Base-by-base conservation (phyloP, 1,139 yeast species). In the Blastobotrys buckinghamii region DNA sequence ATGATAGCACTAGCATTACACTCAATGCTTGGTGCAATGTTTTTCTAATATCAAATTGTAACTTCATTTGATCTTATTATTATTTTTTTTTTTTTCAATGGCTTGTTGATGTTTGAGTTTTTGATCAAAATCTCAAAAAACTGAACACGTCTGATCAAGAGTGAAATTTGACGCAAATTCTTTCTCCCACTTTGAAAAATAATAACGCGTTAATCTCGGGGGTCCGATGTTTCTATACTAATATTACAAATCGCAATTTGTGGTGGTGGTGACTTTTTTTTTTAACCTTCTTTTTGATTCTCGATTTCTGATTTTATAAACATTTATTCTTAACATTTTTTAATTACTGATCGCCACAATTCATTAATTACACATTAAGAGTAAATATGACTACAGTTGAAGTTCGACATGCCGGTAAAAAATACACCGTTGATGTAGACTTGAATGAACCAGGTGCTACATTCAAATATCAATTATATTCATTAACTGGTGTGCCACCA, bases 371-470 rank as follows among this genome's bases (percentile, higher is more conserved):
- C n/a, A n/a, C n/a, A 7, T 5, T 22, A 22, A 22, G 6, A 22
- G 7, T 22, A 7, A 22, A 7, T 22, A 22, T 7, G 7, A 29
- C 32, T 6, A 15, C 50, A 70, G 79, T 81, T 42, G 71, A 73
- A 44, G 83, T 90, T 50, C 87, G 86, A 64, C 90, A 90, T 68
- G 82, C 95, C 1, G 97, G 97, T 36, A 88, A 88, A 62, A 73
- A 79, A 3, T 82, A 85, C 66, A 84, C 85, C 19, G 73, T 92
- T 37, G 81, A 78, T 26, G 72, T 90, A 45, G 76, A 73, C 32
- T 69, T 73, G 3, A 61, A 63, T 7, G 66, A 67, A 47, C 61
- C 66, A 1, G 97, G 94, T 1, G 67, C 74, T n/a, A 78, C 76
- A 19, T 77, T 92, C 65, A 90, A 88, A 64, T 69, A 73, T 51